Percentiles rank a stretch among this genome's conserved stretches.
phyloP scores from a whole-genome alignment of 2,329 filamentous ascomycete species.

The Chrysosporium keratinophilum region DNA sequence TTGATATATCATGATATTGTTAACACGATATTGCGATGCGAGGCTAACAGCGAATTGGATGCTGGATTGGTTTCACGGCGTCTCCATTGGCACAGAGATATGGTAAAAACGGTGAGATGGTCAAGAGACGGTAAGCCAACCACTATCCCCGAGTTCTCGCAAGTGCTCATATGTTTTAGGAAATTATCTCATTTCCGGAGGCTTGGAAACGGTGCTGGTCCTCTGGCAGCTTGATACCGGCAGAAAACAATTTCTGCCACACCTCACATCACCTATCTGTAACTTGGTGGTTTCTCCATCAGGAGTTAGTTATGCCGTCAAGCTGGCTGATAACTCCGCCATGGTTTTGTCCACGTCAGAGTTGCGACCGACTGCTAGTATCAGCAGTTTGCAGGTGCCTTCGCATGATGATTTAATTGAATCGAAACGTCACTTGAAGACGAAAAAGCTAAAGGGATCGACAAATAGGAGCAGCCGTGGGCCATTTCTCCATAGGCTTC shows the following conservation, averaged over 20 bases:
- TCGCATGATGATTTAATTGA: constrained; percentile 18
- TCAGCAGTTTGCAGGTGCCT: constrained; percentile 64
- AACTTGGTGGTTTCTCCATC: constrained; percentile 70
- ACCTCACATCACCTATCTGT: constrained; percentile 75
- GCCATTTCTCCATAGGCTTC: constrained; percentile 27
- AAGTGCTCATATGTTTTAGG: constrained; percentile 40
- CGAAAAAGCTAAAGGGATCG: constrained; percentile 31
- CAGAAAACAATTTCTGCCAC: constrained; percentile 73
- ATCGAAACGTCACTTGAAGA: constrained; percentile 3
- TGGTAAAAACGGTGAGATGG: constrained; percentile 79
- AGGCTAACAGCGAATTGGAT: constrained; percentile 38
- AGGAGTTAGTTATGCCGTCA: constrained; percentile 72
- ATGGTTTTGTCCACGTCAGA: constrained; percentile 87
- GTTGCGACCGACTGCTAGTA: constrained; percentile 69
- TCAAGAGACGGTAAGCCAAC: constrained; percentile 65
- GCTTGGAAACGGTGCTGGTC: constrained; percentile 77
- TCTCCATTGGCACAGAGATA: constrained; percentile 82
- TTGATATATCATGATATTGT: constrained; percentile 72
- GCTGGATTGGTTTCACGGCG: constrained; percentile 47
- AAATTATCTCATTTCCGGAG: constrained; percentile 89
- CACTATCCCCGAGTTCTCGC: constrained; percentile 1
- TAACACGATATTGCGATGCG: constrained; percentile 40
- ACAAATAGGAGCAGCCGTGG: constrained; percentile 26
- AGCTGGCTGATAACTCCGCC: constrained; percentile 81
- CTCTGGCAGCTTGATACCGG: constrained; percentile 89